phyloP scores from a whole-genome alignment of 768 basidiomycete genomes.

The Pleurotus salmoneostramineus region DNA sequence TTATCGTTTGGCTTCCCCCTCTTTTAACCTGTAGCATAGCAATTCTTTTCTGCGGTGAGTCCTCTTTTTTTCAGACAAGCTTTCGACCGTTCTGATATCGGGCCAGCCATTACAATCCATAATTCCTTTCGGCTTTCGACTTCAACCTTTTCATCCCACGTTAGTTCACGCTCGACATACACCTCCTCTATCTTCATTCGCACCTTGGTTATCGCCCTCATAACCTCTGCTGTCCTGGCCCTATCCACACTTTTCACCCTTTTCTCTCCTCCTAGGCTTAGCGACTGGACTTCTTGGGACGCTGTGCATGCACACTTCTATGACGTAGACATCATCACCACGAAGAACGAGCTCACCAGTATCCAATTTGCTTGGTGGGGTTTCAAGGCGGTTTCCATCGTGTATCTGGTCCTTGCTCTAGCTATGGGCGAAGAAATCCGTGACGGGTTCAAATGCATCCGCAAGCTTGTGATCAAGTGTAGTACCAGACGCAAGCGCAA shows the following conservation, averaged over 20 bases:
- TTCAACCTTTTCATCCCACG: slow-evolving; percentile 23
- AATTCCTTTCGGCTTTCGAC: slow-evolving; percentile 21
- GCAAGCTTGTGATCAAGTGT: neutral
- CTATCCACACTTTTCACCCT: slow-evolving; percentile 28
- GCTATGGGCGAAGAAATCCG: slow-evolving; percentile 34
- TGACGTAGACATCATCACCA: slow-evolving; percentile 28
- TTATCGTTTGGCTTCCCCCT: slow-evolving; percentile 44
- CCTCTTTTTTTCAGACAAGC: neutral
- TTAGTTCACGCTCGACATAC: slow-evolving; percentile 38
- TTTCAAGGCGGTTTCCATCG: slow-evolving; percentile 31
- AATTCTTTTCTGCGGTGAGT: slow-evolving; percentile 39
- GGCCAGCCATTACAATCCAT: slow-evolving; percentile 29
- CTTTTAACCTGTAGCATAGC: slow-evolving; percentile 36
- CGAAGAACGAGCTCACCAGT: slow-evolving; percentile 18
- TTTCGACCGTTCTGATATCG: neutral
- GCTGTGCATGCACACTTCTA: slow-evolving; percentile 39
- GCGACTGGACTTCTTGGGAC: slow-evolving; percentile 41
- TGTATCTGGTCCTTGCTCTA: slow-evolving; percentile 32
- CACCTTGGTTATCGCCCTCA: slow-evolving; percentile 41
- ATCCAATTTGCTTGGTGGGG: slow-evolving; percentile 36
- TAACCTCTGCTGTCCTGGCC: slow-evolving; percentile 28
- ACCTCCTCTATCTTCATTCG: slow-evolving; percentile 51
- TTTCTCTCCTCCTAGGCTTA: slow-evolving; percentile 21
- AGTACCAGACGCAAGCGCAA: slow-evolving; percentile 2
- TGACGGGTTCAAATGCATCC: slow-evolving; percentile 32